Conservation (phyloP, 1,284 basidiomycete genomes). For the Marasmius oreades region DNA sequence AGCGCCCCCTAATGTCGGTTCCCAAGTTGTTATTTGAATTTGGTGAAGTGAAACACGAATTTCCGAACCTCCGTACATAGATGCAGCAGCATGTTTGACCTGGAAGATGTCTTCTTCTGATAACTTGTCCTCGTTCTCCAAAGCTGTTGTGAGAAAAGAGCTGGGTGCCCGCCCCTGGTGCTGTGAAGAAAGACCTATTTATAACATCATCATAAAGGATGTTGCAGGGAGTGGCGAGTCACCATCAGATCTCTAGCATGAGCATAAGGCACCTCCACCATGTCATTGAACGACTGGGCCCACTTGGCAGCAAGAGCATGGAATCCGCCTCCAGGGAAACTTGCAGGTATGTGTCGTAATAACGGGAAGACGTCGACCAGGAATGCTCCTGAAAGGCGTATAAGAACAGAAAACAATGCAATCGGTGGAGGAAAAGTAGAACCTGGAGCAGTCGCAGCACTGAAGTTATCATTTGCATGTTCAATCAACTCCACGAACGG, state of each 20-base stretch:
- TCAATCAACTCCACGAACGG: constrained; percentile 28
- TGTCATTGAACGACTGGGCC: constrained; percentile 15
- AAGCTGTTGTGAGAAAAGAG: constrained; percentile 16
- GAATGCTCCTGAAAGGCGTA: constrained; percentile 13
- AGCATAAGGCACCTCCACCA: constrained; percentile 18
- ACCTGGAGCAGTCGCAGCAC: constrained; percentile 29
- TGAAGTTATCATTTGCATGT: constrained; percentile 32
- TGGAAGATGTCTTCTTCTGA: constrained; percentile 14
- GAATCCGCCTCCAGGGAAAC: constrained; percentile 26
- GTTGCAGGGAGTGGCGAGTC: not conserved
- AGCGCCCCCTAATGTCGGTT: constrained; percentile 11
- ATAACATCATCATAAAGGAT: too few relatives aligned
- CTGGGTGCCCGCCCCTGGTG: constrained; percentile 13
- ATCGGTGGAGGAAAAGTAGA: not conserved
- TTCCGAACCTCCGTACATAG: constrained; percentile 19
- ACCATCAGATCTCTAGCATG: constrained; percentile 20
- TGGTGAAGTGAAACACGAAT: not conserved
- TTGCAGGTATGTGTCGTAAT: constrained; percentile 20
- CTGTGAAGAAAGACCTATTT: constrained; percentile 8
- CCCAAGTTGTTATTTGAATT: too few relatives aligned
- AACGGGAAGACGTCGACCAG: constrained; percentile 24
- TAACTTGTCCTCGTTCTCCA: constrained; percentile 13
- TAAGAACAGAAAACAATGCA: not conserved
- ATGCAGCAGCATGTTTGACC: constrained; percentile 18
- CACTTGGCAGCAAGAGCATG: constrained; percentile 18